Evolutionary conservation across 2,329 filamentous ascomycete species (phyloP), one percentile per base, ranked within the genome.

Genomic region (Aspergillus calidoustus): DNA sequence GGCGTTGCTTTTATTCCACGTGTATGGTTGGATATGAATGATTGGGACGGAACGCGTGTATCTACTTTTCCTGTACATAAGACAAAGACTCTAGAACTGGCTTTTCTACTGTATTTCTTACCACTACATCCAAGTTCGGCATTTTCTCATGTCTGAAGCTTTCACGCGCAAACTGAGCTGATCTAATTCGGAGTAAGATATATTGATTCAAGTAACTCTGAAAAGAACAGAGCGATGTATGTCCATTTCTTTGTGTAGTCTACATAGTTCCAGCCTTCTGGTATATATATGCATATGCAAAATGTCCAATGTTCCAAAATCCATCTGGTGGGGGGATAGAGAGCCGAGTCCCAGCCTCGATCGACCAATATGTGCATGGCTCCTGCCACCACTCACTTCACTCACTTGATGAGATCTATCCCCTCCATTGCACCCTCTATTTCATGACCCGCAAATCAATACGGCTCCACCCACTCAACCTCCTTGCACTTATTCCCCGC

Each of bases 381-480:
- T 41, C 34, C 34, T 5, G 34, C 34, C 34, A 41, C 15, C 34
- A 41, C 34, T 41, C 34, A 41, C 11, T 41, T 15, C 34, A 38
- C 48, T 51, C 48, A 41, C 31, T 30, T 22, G 17, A 51, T 30
- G 31, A 31, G 11, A 3, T 15, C 13, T 41, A 41, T n/a, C 51
- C 51, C 7, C 51, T 25, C 15, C 31, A n/a, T 49, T 31, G 17
- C 23, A 7, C 9, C 38, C 34, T 31, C 17, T 15, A 34, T 46
- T 11, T 4, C 19, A 15, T 8, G 34, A 11, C 13, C 6, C 47
- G n/a, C 22, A n/a, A 43, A 43, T 60, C 46, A 60, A 52, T 60
- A 43, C n/a, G 55, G 49, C 23, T 60, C 41, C 34, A 56, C 59
- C 65, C 65, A 67, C 34, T 61, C 46, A 2, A 63, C 61, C 3